Percentiles rank a stretch among this genome's conserved stretches.
These are phyloP conservation scores for Neurospora hispaniola DNA, from an alignment of 495 filamentous ascomycete species.

Conservation along the genomic window DNA sequence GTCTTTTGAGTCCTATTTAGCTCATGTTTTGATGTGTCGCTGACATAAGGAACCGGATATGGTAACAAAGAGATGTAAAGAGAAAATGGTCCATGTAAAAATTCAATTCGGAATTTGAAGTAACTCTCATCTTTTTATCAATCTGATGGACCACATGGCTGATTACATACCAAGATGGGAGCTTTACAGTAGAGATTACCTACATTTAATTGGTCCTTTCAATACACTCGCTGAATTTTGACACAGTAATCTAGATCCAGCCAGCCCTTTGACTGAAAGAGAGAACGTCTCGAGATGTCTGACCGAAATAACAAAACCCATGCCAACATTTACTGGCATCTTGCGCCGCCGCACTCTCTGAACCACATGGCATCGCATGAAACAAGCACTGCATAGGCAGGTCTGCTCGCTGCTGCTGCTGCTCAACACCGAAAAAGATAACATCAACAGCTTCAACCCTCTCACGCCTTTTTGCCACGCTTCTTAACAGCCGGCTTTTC, in stretches of 20 bases:
- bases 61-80: not conserved
- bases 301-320: not conserved
- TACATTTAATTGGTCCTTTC: no score
- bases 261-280: no score
- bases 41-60: not conserved
- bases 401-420: not conserved
- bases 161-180: no score
- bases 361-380: not conserved
- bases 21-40: not conserved
- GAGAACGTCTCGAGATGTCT: no score
- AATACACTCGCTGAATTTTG: no score
- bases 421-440: not conserved
- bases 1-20: not conserved
- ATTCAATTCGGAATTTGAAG: no score
- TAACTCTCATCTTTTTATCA: no score
- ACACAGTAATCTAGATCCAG: no score
- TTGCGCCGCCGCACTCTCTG: not conserved
- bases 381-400: not conserved
- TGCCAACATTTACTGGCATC: not conserved
- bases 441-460: not conserved
- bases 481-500: slow-evolving; percentile 9
- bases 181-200: no score
- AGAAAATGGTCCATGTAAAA: not conserved
- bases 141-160: no score
- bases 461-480: slow-evolving; percentile 12